phyloP scores from a whole-genome alignment of 495 filamentous ascomycete genomes.

The Penicillium robsamsonii region DNA sequence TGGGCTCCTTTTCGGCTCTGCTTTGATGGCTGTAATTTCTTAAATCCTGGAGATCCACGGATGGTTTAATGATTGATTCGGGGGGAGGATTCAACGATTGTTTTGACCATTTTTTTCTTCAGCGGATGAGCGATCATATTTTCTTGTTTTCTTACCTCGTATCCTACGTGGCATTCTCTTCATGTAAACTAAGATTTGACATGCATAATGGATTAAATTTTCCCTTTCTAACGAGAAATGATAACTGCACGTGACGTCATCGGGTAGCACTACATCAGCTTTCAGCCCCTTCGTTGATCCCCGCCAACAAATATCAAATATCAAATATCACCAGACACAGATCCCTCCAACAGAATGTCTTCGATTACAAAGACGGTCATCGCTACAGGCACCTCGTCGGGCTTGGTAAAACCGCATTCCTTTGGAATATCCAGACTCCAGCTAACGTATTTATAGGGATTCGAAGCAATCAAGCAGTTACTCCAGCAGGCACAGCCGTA shows the following conservation, averaged over 20 bases:
- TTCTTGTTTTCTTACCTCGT: not conserved
- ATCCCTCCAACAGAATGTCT: slow-evolving; percentile 9
- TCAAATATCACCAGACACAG: not conserved
- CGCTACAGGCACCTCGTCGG: slow-evolving; percentile 31
- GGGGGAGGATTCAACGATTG: not conserved
- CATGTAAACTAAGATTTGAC: not conserved
- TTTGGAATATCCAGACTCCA: not conserved
- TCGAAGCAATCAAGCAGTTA: slow-evolving; percentile 30
- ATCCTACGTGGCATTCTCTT: not conserved
- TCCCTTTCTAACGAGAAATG: not conserved
- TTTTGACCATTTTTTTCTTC: not conserved
- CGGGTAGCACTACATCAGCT: not conserved
- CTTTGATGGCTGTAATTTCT: slow-evolving; percentile 30
- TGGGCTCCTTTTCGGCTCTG: slow-evolving; percentile 38
- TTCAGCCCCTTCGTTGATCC: no score
- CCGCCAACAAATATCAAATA: no score
- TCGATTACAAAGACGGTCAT: slow-evolving; percentile 23
- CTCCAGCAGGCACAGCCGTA: slow-evolving; percentile 26
- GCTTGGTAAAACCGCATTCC: slow-evolving; percentile 16
- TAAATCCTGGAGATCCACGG: slow-evolving; percentile 5
- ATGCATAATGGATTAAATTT: not conserved
- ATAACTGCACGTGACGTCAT: not conserved
- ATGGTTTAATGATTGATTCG: not conserved
- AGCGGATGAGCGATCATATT: slow-evolving; percentile 3
- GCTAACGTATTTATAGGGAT: slow-evolving; percentile 25